Conservation (phyloP, 2,329 filamentous ascomycete genomes). For the Dryadomyces quercus-mongolicae region DNA sequence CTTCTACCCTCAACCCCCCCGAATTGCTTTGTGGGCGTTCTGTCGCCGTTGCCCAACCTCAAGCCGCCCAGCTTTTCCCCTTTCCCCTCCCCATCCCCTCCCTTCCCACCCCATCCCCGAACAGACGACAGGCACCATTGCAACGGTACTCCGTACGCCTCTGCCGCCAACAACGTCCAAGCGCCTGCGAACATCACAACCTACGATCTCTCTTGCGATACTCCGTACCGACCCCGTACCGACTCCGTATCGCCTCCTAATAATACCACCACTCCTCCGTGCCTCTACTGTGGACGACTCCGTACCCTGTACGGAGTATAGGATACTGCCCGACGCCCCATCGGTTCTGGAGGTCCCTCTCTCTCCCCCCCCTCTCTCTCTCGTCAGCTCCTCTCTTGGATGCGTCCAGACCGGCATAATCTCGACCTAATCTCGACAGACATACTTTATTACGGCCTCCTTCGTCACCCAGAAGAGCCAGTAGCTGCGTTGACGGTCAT, state of each 20-base stretch:
- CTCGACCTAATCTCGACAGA: background rate
- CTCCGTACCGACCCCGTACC: background rate
- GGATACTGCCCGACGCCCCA: background rate
- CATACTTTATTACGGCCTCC: background rate
- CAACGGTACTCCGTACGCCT: background rate
- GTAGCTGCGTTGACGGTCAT: too few species aligned
- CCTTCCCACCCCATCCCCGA: background rate
- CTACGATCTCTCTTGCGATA: background rate
- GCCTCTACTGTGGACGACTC: background rate
- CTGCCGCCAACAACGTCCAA: background rate
- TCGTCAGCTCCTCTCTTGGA: background rate
- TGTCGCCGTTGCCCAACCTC: background rate
- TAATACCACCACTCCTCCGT: background rate
- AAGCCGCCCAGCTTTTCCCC: background rate
- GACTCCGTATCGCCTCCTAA: background rate
- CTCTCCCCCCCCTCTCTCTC: background rate
- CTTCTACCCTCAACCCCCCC: background rate
- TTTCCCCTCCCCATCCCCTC: too few species aligned
- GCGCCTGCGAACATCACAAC: background rate
- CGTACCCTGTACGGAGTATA: background rate
- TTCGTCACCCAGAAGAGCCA: background rate
- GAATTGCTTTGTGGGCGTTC: background rate
- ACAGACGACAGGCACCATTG: background rate
- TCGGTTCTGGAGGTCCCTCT: background rate
- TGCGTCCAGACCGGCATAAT: background rate